Conservation (phyloP, 768 basidiomycete species). For the Lyophyllum shimeji region DNA sequence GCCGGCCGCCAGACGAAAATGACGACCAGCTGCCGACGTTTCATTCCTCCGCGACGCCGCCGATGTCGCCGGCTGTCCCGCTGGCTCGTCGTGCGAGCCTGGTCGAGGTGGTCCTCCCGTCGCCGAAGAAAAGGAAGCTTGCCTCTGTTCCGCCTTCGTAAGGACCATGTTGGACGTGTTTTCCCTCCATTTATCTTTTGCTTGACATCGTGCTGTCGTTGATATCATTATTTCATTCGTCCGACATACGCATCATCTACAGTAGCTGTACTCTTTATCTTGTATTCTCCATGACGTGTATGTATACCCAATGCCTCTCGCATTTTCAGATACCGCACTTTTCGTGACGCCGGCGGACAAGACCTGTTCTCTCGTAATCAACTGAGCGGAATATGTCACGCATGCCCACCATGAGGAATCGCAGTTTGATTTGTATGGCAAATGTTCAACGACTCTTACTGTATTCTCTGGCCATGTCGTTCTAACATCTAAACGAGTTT, state of each 20-base stretch:
- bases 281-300: not conserved
- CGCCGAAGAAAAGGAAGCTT: not conserved
- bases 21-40: constrained; percentile 6
- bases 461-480: no score
- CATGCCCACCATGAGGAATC: no score
- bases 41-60: constrained; percentile 2
- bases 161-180: not conserved
- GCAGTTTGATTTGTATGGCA: no score
- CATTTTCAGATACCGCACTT: no score
- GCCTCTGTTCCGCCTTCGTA: not conserved
- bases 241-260: not conserved
- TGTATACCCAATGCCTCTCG: not conserved
- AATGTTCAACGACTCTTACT: no score
- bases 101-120: not conserved
- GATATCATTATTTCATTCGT: not conserved
- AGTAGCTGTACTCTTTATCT: not conserved
- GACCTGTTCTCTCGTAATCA: no score
- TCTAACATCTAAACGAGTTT: no score
- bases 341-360: no score
- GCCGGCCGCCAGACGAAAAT: constrained; percentile 6
- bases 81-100: not conserved
- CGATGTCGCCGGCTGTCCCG: not conserved
- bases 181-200: not conserved
- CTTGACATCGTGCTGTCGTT: constrained; percentile 17
- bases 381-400: no score